A percentile compares a stretch with the other conserved stretches of the same genome.
These are phyloP conservation scores for Fusarium buxicola DNA, from an alignment of 2,329 filamentous ascomycete species.

Conservation along the genomic window DNA sequence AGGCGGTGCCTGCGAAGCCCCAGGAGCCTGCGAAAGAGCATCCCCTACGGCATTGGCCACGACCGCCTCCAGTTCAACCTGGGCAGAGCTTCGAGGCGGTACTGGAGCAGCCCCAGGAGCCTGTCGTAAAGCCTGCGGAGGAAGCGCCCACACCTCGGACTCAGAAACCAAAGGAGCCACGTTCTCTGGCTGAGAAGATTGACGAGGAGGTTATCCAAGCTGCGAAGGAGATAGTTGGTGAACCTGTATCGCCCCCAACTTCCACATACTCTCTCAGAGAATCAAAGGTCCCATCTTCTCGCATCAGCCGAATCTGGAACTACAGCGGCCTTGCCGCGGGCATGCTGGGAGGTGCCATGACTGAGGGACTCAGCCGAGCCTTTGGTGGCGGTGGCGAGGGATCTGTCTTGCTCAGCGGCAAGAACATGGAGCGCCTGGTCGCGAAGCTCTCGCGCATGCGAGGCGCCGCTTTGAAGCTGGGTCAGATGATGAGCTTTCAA, in stretches of 20 bases:
- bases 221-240: slow-evolving; percentile 43
- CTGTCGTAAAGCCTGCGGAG: background rate
- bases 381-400: slow-evolving; percentile 76
- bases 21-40: slow-evolving; percentile 14
- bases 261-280: slow-evolving; percentile 79
- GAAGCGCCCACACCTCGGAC: background rate
- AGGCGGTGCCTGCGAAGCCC: slow-evolving; percentile 4
- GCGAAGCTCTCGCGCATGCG: slow-evolving; percentile 95
- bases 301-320: slow-evolving; percentile 91
- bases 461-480: slow-evolving; percentile 94
- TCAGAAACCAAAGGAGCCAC: too few species aligned
- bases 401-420: slow-evolving; percentile 87
- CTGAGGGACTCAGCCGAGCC: slow-evolving; percentile 83
- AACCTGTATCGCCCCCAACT: slow-evolving; percentile 23
- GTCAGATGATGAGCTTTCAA: slow-evolving; percentile 98
- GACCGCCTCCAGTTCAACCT: background rate
- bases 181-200: too few species aligned
- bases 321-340: slow-evolving; percentile 93
- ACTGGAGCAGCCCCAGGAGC: background rate
- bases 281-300: slow-evolving; percentile 89
- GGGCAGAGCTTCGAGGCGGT: background rate
- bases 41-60: too few species aligned
- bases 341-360: slow-evolving; percentile 93
- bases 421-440: slow-evolving; percentile 93
- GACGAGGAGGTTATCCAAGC: slow-evolving; percentile 39